Evolutionary conservation across 2,329 filamentous ascomycete species (phyloP).

Genomic region (Trichoderma pleuroti): DNA sequence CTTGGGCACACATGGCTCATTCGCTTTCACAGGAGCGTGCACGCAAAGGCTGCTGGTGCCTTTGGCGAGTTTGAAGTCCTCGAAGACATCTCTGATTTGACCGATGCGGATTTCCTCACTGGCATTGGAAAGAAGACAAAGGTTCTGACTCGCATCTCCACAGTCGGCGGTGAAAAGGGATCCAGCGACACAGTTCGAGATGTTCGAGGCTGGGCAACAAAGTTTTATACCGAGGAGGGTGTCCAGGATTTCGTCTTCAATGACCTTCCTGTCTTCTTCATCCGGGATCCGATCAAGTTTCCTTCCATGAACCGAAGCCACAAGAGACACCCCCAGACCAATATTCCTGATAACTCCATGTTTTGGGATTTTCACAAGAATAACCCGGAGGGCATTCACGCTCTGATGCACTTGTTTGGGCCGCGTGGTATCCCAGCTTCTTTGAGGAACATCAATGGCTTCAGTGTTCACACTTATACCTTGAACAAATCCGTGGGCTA

Average conservation of each 20-base stretch:
- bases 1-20: neutral
- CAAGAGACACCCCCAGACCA: constrained; percentile 70
- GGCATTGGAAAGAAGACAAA: constrained; percentile 55
- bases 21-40: constrained; percentile 41
- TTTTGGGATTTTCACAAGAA: constrained; percentile 42
- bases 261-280: constrained; percentile 70
- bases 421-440: constrained; percentile 63
- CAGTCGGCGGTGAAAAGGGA: constrained; percentile 66
- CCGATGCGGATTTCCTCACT: constrained; percentile 61
- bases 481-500: constrained; percentile 48
- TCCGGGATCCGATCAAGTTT: constrained; percentile 71
- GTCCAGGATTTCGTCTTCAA: constrained; percentile 63
- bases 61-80: constrained; percentile 69
- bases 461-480: constrained; percentile 65
- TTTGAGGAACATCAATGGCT: constrained; percentile 64
- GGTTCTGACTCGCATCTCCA: constrained; percentile 70
- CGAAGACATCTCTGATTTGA: constrained; percentile 64
- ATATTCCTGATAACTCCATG: constrained; percentile 65
- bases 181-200: constrained; percentile 68
- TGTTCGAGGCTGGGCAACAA: constrained; percentile 64
- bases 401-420: constrained; percentile 63
- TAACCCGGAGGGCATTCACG: constrained; percentile 61
- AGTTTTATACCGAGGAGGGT: constrained; percentile 56
- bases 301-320: constrained; percentile 74
- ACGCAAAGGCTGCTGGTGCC: constrained; percentile 66